phyloP scores from a whole-genome alignment of 345 rosid species.

The Eucalyptus victrix region DNA sequence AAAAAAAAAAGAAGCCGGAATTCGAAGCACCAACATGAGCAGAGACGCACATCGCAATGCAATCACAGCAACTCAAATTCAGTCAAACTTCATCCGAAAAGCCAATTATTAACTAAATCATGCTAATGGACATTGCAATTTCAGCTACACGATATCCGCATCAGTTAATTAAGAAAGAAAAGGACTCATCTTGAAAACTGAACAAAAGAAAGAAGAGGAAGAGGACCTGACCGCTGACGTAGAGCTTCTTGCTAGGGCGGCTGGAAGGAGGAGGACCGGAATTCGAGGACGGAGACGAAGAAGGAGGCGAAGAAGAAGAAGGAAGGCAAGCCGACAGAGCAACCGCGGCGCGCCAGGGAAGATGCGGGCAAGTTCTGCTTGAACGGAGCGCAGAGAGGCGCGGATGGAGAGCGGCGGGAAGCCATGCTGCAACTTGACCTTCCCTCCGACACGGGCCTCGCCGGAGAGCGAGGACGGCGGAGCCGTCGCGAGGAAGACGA shows the following conservation, averaged over 20 bases:
- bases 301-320: not conserved
- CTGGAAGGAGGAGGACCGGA: conserved; percentile 1
- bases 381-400: not conserved
- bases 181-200: not conserved
- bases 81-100: not conserved
- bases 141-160: not conserved
- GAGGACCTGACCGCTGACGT: conserved; percentile 41
- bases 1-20: not conserved
- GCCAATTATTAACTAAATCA: not conserved
- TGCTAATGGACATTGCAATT: not conserved
- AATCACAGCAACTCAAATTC: not conserved
- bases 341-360: not conserved
- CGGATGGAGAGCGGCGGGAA: not conserved
- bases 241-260: conserved; percentile 38
- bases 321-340: not conserved
- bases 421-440: not conserved
- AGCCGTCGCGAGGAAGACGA: not conserved
- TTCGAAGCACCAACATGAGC: not conserved
- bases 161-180: not conserved
- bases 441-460: not conserved
- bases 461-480: not conserved
- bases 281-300: conserved; percentile 8
- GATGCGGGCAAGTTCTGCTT: not conserved
- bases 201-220: not conserved
- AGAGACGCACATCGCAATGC: not conserved